Conservation (phyloP, 176 grass and related monocot species). For the Cymbopogon citratus region DNA sequence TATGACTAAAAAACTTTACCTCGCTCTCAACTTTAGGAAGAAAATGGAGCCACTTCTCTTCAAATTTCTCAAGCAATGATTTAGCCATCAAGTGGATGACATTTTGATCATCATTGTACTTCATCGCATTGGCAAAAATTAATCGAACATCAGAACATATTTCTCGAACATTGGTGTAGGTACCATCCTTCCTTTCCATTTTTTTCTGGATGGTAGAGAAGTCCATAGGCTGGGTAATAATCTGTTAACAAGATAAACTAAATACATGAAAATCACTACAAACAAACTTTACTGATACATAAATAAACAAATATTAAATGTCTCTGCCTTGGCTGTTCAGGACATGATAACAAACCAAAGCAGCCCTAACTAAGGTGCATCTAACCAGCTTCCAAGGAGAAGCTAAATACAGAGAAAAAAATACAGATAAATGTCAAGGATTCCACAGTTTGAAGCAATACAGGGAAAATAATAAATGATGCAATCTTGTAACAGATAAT, state of each 20-base stretch:
- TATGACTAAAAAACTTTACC: slow-evolving; percentile 39
- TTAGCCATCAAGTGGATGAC: slow-evolving; percentile 77
- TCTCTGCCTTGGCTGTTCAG: background rate
- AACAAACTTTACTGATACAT: background rate
- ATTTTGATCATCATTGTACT: slow-evolving; percentile 66
- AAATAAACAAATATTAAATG: background rate
- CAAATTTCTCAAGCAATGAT: slow-evolving; percentile 80
- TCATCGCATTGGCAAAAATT: slow-evolving; percentile 95
- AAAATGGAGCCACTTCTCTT: slow-evolving; percentile 80
- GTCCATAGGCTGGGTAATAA: slow-evolving; percentile 93
- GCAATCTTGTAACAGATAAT: background rate
- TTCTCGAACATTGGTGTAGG: slow-evolving; percentile 73
- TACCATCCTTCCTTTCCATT: slow-evolving; percentile 84
- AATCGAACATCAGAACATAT: slow-evolving; percentile 92
- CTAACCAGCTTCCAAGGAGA: background rate
- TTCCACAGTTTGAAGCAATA: background rate
- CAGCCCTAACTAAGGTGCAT: background rate
- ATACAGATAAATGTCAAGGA: background rate
- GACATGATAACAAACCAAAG: background rate
- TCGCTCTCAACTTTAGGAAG: slow-evolving; percentile 83
- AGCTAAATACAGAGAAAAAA: slow-evolving; percentile 1
- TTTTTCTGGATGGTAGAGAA: slow-evolving; percentile 74
- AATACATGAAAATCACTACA: slow-evolving; percentile 9
- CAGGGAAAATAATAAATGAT: slow-evolving; percentile 12
- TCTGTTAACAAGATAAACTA: slow-evolving; percentile 43